A percentile compares a stretch with the other conserved stretches of the same genome.
These are phyloP conservation scores for Microdochium bolleyi DNA, from an alignment of 2,329 filamentous ascomycete genomes.

Conservation along the genomic window DNA sequence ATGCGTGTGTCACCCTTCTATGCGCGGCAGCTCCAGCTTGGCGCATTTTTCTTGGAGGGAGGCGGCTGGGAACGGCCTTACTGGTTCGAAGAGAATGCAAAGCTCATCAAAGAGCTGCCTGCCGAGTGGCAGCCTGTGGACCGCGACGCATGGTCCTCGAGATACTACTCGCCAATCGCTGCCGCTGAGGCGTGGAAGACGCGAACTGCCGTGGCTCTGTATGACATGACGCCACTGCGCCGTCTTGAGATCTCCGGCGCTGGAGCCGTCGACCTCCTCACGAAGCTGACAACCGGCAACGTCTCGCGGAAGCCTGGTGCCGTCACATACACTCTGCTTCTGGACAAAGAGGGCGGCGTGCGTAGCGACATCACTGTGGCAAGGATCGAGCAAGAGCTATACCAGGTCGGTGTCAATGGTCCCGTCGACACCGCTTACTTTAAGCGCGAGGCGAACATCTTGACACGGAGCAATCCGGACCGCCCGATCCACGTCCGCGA, in stretches of 20 bases:
- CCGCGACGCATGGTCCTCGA: slow-evolving; percentile 50
- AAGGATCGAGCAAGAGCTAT: slow-evolving; percentile 36
- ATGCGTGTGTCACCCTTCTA: slow-evolving; percentile 53
- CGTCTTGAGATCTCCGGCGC: slow-evolving; percentile 50
- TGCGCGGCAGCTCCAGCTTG: slow-evolving; percentile 42
- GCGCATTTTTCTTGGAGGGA: slow-evolving; percentile 50
- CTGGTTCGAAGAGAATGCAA: slow-evolving; percentile 51
- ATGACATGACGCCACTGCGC: slow-evolving; percentile 53
- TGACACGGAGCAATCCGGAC: slow-evolving; percentile 28
- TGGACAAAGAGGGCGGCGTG: slow-evolving; percentile 45
- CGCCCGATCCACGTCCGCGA: slow-evolving; percentile 45
- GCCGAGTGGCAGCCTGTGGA: slow-evolving; percentile 43
- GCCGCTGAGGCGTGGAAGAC: slow-evolving; percentile 59
- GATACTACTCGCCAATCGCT: slow-evolving; percentile 48
- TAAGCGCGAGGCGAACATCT: slow-evolving; percentile 39
- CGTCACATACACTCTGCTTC: slow-evolving; percentile 48
- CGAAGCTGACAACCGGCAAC: slow-evolving; percentile 42
- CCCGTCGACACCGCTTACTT: slow-evolving; percentile 47
- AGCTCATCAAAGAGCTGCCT: slow-evolving; percentile 42
- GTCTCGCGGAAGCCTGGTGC: slow-evolving; percentile 36
- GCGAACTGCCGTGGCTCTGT: slow-evolving; percentile 52
- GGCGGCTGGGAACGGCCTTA: slow-evolving; percentile 56
- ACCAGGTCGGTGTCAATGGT: slow-evolving; percentile 50
- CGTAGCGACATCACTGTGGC: slow-evolving; percentile 50
- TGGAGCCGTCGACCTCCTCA: slow-evolving; percentile 45